Evolutionary conservation across 768 basidiomycete species (phyloP), one percentile per base, ranked within the genome.

Genomic region (Mrakia frigida): DNA sequence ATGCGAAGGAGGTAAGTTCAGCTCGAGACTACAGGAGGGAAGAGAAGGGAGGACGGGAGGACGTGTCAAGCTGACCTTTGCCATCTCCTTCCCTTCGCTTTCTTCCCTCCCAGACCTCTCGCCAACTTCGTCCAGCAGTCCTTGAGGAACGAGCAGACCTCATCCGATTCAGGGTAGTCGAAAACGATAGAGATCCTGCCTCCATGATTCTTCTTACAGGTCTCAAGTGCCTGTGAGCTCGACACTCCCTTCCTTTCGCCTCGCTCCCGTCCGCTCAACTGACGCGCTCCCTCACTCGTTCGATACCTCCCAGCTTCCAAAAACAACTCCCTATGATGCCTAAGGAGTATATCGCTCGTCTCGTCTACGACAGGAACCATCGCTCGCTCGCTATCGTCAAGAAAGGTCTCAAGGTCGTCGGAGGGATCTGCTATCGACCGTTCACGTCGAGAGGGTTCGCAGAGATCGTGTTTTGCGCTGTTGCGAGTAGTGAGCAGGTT

Each of bases 301-400:
- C 67, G 23, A 1, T 37, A 9, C 41, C 28, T 28, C 68, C 25
- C 67, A 77, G 76, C 23, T 98, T 99, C 82, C 96, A 97, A 81
- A 92, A 92, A 79, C 97, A 99, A 83, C 85, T 99, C 2, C 97
- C 97, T 10, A 98, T 98, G 84, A 98, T 99, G 97, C 97, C 97
- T 18, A 87, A 94, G 81, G 97, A 98, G 82, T 99, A 99, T 82
- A 98, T 99, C 80, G 93, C 97, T 5, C 89, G 97, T 33, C 87
- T 98, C 37, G 96, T 98, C 1, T 92, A 92, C 80, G 97, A 98
- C 82, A 85, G 87, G 53, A 97, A 94, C 81, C 97, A 96, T n/a
- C 91, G 91, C 81, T 88, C 89, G 46, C 87, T 99, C 72, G 97
- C 94, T 3, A 97, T 99, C 81, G 90, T 97, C 81, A 98, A 98